Base-by-base conservation (phyloP, 2,329 filamentous ascomycete genomes). In the Penicillium janthinellum region DNA sequence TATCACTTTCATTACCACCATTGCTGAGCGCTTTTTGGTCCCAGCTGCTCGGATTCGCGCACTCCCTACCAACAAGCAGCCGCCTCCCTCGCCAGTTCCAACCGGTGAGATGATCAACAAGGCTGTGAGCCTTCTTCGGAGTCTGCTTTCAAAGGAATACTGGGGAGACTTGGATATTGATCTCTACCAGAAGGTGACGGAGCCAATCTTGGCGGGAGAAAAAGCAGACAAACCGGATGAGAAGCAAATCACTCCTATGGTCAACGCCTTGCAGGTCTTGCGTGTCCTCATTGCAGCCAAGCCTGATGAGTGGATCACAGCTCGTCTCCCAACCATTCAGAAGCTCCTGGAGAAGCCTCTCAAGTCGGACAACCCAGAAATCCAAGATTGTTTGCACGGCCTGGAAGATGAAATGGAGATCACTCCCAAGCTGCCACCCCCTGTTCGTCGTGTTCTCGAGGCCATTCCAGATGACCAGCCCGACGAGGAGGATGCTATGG, bases 111-210 rank as follows among this genome's bases (percentile, higher is more conserved):
- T 96, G 67, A 90, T 92, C 75, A 91, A 90, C 76, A 96, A 92
- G 75, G 89, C 92, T 1, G 86, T 98, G 69, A 83, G 88, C 20
- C 82, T 98, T 53, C 83, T 99, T 20, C 86, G 90, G 67, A 92
- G 95, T 69, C 84, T 99, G 39, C 82, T 99, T 25, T 92, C 94
- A 59, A 88, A 91, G 15, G 87, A 89, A 39, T 92, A 93, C 71
- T 99, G 95, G 96, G 90, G 88, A 38, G 93, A 98, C 70, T 81
- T 97, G 37, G 92, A 97, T 52, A 84, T 98, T 20, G 94, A 98
- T 69, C 82, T 98, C 64, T 95, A 97, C 69, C 89, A 90, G 4
- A 96, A 95, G 69, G 89, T 94, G 57, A 95, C 92, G 0, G 93
- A 97, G 64, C 87, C 91, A 44, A 90, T 97, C 57, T 80, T 97